Evolutionary conservation across 2,329 filamentous ascomycete species (phyloP).

Genomic region (Atkinsonella hypoxylon): DNA sequence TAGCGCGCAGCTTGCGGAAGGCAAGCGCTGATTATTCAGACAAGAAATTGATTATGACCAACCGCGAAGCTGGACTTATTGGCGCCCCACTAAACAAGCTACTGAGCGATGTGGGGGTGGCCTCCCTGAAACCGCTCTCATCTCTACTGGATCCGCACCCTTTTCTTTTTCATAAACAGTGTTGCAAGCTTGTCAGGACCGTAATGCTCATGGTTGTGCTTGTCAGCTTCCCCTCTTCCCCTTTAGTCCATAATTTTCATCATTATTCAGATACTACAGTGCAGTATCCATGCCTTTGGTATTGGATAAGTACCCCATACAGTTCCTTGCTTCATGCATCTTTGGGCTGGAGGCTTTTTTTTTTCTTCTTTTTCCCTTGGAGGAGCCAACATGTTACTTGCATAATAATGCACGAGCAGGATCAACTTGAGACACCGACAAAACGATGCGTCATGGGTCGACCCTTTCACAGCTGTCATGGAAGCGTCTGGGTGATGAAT

Average conservation of each 20-base stretch:
- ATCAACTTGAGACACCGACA: neutral
- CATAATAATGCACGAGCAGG: neutral
- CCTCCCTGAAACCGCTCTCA: constrained; percentile 8
- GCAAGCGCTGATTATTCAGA: neutral
- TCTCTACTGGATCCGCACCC: constrained; percentile 3
- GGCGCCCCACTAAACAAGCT: constrained; percentile 4
- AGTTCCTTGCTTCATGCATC: neutral
- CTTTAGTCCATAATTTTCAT: neutral
- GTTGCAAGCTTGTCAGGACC: neutral
- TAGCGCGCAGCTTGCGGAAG: neutral
- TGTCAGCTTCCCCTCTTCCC: constrained; percentile 1
- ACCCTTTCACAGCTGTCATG: neutral
- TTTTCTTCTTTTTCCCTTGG: no score
- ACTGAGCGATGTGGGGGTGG: constrained; percentile 2
- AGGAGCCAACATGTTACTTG: neutral
- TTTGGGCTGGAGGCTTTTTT: neutral
- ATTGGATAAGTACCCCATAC: no score
- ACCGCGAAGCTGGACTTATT: neutral
- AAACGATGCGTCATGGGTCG: neutral
- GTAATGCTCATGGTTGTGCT: neutral
- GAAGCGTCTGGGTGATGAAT: neutral
- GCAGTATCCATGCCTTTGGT: no score
- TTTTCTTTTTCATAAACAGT: neutral
- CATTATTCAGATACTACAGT: neutral
- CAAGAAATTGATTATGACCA: neutral